phyloP scores from a whole-genome alignment of 192 early-diverging fungal species.

The Coemansia sp. region DNA sequence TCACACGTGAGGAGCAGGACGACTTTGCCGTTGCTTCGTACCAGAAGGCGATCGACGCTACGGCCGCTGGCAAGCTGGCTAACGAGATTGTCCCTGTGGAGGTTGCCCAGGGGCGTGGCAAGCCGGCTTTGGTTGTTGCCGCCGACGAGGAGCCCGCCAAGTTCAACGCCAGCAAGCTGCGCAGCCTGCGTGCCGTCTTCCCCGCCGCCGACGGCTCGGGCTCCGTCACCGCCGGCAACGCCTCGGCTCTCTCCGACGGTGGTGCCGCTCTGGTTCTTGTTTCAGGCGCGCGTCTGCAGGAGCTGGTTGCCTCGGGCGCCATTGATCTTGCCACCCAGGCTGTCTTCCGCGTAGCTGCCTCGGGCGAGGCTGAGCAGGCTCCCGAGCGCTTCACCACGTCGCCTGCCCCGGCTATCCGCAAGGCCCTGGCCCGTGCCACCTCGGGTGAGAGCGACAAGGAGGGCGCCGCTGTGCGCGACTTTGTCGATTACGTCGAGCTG shows the following conservation, averaged over 20 bases:
- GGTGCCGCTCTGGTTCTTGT: conserved; percentile 73
- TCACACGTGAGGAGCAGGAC: conserved; percentile 80
- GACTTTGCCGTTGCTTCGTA: conserved; percentile 71
- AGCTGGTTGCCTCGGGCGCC: conserved; percentile 32
- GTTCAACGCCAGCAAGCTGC: conserved; percentile 82
- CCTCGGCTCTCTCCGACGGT: conserved; percentile 78
- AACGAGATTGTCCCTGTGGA: conserved; percentile 71
- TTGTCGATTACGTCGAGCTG: conserved; percentile 76
- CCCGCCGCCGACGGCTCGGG: conserved; percentile 63
- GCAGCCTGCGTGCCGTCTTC: conserved; percentile 86
- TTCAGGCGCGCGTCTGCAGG: conserved; percentile 56
- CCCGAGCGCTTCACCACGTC: conserved; percentile 73
- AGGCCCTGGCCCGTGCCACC: conserved; percentile 64
- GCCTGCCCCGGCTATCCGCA: conserved; percentile 72
- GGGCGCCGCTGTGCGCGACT: conserved; percentile 51
- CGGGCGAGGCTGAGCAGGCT: conserved; percentile 69
- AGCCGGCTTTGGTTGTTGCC: conserved; percentile 56
- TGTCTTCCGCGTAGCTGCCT: conserved; percentile 58
- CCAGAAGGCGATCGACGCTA: conserved; percentile 70
- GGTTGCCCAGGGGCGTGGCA: conserved; percentile 64
- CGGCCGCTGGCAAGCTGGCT: conserved; percentile 56
- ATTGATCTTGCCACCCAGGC: conserved; percentile 21
- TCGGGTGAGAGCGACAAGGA: conserved; percentile 30
- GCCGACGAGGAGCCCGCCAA: conserved; percentile 66
- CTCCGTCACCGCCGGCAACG: conserved; percentile 89